Evolutionary conservation across 2,329 filamentous ascomycete species (phyloP), one percentile per base, ranked within the genome.

Genomic region (Hypoxylon sp.): DNA sequence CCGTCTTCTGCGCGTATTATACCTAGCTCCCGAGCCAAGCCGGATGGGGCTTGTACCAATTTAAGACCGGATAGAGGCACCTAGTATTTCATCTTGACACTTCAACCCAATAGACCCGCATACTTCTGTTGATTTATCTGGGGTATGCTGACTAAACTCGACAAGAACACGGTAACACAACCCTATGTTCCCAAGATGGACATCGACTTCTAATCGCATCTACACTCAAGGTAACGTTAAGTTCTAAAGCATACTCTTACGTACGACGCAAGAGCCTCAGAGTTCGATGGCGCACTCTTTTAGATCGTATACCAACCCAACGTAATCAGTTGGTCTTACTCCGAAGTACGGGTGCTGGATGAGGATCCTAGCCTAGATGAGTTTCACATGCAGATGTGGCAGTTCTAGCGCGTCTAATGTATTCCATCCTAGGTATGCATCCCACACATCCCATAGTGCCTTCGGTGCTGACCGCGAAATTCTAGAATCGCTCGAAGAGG

Each of bases 371-470:
- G 46, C 50, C 32, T 52, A 19, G 31, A 37, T 31, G 27, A 15
- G 50, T 64, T 55, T 62, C 46, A 27, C 27, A 3, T 47, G 54
- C 54, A 56, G 19, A 42, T 54, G 53, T 56, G 17, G 48, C 48
- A 53, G 37, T 42, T 53, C 11, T 64, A 56, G 50, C 31, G 60
- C 13, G 29, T 64, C 50, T 48, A 52, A 31, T 54, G 61, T 62
- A 70, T 59, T 10, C 17, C 65, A 65, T 71, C 69, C 67, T 64
- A 53, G 61, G 46, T n/a, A n/a, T n/a, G n/a, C n/a, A n/a, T n/a
- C n/a, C n/a, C n/a, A n/a, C n/a, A n/a, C 54, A 61, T 69, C 55
- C 59, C 55, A 54, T 52, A 13, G 31, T 51, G 35, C 32, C 31
- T 65, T 61, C 54, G 57, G 50, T 39, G 52, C 62, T 63, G 47